Base-by-base conservation (phyloP, 495 filamentous ascomycete species). In the Penicillium nucicola region DNA sequence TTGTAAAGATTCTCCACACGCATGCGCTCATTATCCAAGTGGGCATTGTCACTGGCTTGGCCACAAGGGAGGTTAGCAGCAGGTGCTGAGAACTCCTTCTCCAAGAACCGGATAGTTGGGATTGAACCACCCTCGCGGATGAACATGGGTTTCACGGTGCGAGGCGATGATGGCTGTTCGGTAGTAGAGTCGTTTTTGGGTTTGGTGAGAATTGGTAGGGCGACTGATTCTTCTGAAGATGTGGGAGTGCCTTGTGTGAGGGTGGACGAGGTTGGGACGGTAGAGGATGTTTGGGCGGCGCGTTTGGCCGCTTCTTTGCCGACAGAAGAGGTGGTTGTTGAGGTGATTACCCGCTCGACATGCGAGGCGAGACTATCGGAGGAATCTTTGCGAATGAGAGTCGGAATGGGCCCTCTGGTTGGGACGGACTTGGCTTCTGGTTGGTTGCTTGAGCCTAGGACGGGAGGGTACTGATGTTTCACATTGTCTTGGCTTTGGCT, bases 61-160 rank as follows among this genome's bases (percentile, higher is more conserved):
- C 93, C 93, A 61, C 92, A 96, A 0, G 93, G 95, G 34, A 98
- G 63, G 67, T 97, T 92, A 0, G 93, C 93, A 0, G 95, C 93
- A 0, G 91, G 90, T 0, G 93, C 93, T 2, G 80, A 79, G 61
- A 97, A 97, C 59, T 95, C 91, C 70, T 95, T 93, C 66, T 98
- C 93, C 39, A 98, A 65, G 65, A 97, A 97, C 9, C 93, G 75
- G 49, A 96, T 96, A 0, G 88, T 85, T 1, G 95, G 92, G 55
- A 98, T 97, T 0, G 87, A 92, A 3, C 93, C 93, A 2, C 93
- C 93, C 71, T 98, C 93, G 10, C 93, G 83, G 60, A 98, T 98
- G 65, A 95, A 98, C 17, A 98, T 78, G 2, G 75, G 71, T 41
- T 67, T 68, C 5, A 77, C 65, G 6, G 55, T 41, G 1, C 28